Evolutionary conservation across 345 rosid species (phyloP).

Genomic region (Citrus reticulata): DNA sequence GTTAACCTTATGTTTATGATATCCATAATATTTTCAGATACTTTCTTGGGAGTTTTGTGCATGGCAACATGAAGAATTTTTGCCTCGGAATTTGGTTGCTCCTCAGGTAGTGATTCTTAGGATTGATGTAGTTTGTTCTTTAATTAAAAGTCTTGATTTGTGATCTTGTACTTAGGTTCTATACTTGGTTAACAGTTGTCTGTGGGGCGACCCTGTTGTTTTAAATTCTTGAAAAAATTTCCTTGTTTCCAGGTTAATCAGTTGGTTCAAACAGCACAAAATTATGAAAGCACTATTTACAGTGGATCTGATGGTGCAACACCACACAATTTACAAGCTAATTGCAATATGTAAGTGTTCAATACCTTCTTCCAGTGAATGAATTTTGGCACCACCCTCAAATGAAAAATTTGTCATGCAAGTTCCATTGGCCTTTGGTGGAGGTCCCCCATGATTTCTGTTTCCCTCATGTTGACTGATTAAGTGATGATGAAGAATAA

Average conservation of each 20-base stretch:
- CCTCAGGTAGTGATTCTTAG: slow-evolving; percentile 37
- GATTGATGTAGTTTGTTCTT: neutral
- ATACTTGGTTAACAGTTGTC: neutral
- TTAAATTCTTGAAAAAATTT: neutral
- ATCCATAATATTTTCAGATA: slow-evolving; percentile 29
- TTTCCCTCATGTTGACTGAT: neutral
- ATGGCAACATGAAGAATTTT: slow-evolving; percentile 53
- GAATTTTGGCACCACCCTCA: neutral
- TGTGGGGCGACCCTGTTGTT: neutral
- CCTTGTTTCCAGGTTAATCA: neutral
- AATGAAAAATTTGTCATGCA: neutral
- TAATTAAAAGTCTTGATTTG: neutral
- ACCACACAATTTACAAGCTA: slow-evolving; percentile 4
- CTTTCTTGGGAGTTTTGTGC: slow-evolving; percentile 61
- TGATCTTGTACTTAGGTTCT: neutral
- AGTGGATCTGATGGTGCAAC: neutral
- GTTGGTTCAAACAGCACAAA: neutral
- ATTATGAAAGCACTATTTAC: neutral
- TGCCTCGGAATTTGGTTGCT: slow-evolving; percentile 48
- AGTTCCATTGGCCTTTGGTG: neutral
- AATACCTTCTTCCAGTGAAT: neutral
- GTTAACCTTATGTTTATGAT: neutral
- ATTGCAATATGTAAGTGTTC: slow-evolving; percentile 8
- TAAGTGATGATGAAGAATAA: neutral
- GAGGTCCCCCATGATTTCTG: neutral